Evolutionary conservation across 2,329 filamentous ascomycete genomes (phyloP), one percentile per base, ranked within the genome.

Genomic region (Coniochaeta hoffmannii): DNA sequence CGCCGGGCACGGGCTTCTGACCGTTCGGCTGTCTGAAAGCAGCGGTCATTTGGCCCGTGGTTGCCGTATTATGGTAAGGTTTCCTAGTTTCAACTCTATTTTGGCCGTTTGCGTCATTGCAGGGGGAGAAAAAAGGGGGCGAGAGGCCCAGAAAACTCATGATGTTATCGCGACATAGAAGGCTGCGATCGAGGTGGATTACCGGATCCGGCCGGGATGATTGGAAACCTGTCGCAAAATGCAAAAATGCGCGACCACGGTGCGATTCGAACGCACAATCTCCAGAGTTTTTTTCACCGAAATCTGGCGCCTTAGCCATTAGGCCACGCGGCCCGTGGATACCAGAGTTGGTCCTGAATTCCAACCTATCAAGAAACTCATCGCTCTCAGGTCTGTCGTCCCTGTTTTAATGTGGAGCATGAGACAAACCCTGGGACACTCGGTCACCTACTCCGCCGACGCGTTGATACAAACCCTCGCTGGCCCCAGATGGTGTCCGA

Each of bases 271-370:
- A 46, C 41, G 11, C n/a, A 10, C 22, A 46, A 46, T 46, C 19
- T 46, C 41, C 41, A 46, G 41, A 46, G 41, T 19, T 41, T 8
- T 41, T 5, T 19, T 3, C n/a, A 10, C 41, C 41, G 41, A 46
- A 46, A 46, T 46, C 41, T 46, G 41, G 41, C 41, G 41, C 41
- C 41, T 46, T 46, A 46, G 41, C 41, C 41, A 46, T 46, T 46
- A 46, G 41, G 41, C 41, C 41, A 46, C 41, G 41, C 41, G 41
- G 41, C 41, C 41, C 8, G 15, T 12, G 12, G 35, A 41, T n/a
- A 41, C 12, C 2, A 2, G 19, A 22, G 2, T 34, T 36, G 5
- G 34, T 10, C 15, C 5, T n/a, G 6, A n/a, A 36, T n/a, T 17
- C 34, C 15, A 17, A 9, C 34, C 17, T n/a, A 36, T n/a, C n/a